Evolutionary conservation across 2,329 filamentous ascomycete species (phyloP).

Genomic region (Emergomyces orientalis): DNA sequence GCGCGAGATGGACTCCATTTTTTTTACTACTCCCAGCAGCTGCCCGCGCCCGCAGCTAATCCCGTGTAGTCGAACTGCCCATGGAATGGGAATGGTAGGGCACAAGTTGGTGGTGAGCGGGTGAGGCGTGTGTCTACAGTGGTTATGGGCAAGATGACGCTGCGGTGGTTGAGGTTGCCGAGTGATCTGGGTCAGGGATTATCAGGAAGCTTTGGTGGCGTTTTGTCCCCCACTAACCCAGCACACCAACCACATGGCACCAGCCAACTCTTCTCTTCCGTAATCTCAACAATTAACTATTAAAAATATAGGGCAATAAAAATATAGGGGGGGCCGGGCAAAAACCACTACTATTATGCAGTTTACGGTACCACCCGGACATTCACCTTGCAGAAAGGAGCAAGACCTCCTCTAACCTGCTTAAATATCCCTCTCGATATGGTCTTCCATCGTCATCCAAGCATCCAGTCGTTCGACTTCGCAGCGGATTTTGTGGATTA

Average conservation of each 20-base stretch:
- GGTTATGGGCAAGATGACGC: background rate
- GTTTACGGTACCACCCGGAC: background rate
- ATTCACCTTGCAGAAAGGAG: background rate
- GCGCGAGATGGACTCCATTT: slow-evolving; percentile 91
- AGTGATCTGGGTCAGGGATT: slow-evolving; percentile 3
- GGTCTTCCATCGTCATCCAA: slow-evolving; percentile 7
- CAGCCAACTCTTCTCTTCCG: background rate
- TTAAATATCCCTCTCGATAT: slow-evolving; percentile 2
- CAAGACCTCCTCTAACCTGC: background rate
- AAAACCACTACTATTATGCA: background rate
- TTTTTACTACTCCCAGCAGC: background rate
- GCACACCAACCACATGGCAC: background rate
- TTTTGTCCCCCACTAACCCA: background rate
- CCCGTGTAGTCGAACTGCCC: background rate
- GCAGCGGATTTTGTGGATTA: slow-evolving; percentile 51
- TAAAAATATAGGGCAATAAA: no score
- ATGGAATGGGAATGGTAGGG: background rate
- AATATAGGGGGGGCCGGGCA: background rate
- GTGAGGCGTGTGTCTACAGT: background rate
- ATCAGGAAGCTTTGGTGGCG: slow-evolving; percentile 6
- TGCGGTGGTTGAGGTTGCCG: background rate
- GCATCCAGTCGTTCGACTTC: slow-evolving; percentile 42
- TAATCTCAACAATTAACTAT: background rate
- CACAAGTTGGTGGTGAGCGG: background rate
- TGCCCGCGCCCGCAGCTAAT: background rate